Base-by-base conservation (phyloP, 495 filamentous ascomycete genomes). In the Aspergillus diversus region DNA sequence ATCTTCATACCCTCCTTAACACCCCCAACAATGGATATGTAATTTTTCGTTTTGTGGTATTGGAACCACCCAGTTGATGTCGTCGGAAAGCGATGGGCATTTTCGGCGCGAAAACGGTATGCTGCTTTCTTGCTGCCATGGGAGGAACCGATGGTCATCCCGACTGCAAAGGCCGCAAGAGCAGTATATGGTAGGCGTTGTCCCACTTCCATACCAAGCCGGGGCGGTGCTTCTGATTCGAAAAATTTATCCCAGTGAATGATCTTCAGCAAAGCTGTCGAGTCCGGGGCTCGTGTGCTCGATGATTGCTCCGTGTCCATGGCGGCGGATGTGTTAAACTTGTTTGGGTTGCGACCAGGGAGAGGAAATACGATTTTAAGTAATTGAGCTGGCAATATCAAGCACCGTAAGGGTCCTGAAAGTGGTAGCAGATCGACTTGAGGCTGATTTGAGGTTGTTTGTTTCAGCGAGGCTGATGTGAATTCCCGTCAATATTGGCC, bases 31-130 rank as follows among this genome's bases (percentile, higher is more conserved):
- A 89, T 83, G 6, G 88, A 77, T 60, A 90, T 84, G 77, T 98
- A 97, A 73, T 97, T 97, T 77, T 98, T 98, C 68, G 86, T 91
- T 76, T 97, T 97, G 76, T 98, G 96, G 72, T 99, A 99, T 33
- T 97, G 85, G 71, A 92, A 99, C 95, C 95, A 99, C 33, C 92
- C 95, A 7, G 84, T 84, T 27, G 89, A 85, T n/a, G 85, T 85
- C 6, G 79, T 86, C 21, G 95, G 95, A 50, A 96, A 86, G 66
- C 93, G 88, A 78, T 99, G 95, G 21, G 95, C 90, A 69, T 99
- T 96, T 77, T 99, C 90, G 57, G 95, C 95, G 55, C 94, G 90
- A 76, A 97, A 99, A 53, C 87, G 86, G 43, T 96, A 81, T 37
- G 87, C 87, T 15, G 91, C 86, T 65, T 79, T 86, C 72, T 86